Base-by-base conservation (phyloP, 2,329 filamentous ascomycete species). In the Elsinoe arachidis region DNA sequence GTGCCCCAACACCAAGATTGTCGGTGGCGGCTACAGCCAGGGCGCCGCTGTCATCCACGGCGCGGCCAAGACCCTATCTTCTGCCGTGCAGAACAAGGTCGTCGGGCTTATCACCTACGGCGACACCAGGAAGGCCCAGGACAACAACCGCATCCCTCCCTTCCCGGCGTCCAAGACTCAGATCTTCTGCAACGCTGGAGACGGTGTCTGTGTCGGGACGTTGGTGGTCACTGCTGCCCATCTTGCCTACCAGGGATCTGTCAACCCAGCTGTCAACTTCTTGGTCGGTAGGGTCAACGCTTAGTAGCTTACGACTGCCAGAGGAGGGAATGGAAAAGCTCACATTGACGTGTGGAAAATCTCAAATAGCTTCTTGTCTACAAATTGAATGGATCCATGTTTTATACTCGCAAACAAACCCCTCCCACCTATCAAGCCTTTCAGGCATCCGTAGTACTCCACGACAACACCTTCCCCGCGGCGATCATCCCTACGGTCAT, bases 81-180 rank as follows among this genome's bases (percentile, higher is more conserved):
- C 63, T 9, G 58, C 61, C 1, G 63, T 72, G 14, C 64, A 66
- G 56, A 55, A 64, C 26, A 64, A 66, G 33, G 64, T 73, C 57
- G 69, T 68, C 14, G 72, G 72, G 11, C 64, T 70, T 1, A 70
- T 72, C 30, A 63, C 73, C 14, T 74, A 72, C 49, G 72, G 72
- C n/a, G 70, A 74, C 62, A 73, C 72, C 3, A 65, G 67, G 60
- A 74, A 74, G 52, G 51, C 57, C 46, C 71, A 73, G 63, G 70
- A 72, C 54, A 56, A 58, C 21, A 70, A 71, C 14, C 59, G 61
- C 5, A 72, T 74, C 43, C 61, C 64, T 0, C 63, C 62, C 43
- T 73, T 69, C 55, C 69, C 72, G 19, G 33, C 56, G 11, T 59
- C 60, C 37, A 64, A 65, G 47, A 61, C 67, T 41, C 63, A 63